phyloP scores from a whole-genome alignment of 345 rosid genomes.

The Salix caprea region DNA sequence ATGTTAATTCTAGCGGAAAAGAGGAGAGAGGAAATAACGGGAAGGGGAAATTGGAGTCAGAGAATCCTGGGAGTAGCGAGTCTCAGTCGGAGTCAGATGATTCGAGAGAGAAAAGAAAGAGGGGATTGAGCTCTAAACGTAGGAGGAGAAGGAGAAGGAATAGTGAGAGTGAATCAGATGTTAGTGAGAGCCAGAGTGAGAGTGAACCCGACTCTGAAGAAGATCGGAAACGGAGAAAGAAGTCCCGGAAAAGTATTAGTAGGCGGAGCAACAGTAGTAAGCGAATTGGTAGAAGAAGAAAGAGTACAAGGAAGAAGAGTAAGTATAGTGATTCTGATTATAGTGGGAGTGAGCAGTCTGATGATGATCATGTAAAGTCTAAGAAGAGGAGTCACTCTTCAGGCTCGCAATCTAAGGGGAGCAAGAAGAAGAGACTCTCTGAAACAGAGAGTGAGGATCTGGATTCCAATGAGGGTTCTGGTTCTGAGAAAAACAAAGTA shows the following conservation, averaged over 20 bases:
- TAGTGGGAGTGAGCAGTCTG: conserved; percentile 18
- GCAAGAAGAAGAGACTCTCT: conserved; percentile 37
- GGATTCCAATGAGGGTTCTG: conserved; percentile 28
- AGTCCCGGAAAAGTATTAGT: conserved; percentile 28
- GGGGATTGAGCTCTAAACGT: conserved; percentile 30
- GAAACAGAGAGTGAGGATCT: conserved; percentile 36
- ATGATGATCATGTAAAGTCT: conserved; percentile 33
- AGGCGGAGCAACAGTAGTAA: conserved; percentile 30
- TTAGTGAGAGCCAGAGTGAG: conserved; percentile 42
- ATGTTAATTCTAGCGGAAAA: conserved; percentile 28
- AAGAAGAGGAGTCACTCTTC: conserved; percentile 40
- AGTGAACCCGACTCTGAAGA: conserved; percentile 42
- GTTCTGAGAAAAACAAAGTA: conserved; percentile 22
- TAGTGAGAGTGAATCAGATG: conserved; percentile 43
- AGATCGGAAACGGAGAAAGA: conserved; percentile 31
- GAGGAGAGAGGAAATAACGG: conserved; percentile 23
- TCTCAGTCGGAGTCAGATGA: conserved; percentile 37
- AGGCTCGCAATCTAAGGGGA: conserved; percentile 22
- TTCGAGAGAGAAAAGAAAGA: conserved; percentile 34
- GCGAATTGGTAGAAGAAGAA: conserved; percentile 18
- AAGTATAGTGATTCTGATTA: conserved; percentile 20
- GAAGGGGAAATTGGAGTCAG: conserved; percentile 27
- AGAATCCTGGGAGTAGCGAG: conserved; percentile 23
- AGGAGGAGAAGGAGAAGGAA: conserved; percentile 15
- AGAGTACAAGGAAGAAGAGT: conserved; percentile 25